These are phyloP conservation scores for Leccinellum luteum DNA, from an alignment of 768 basidiomycete genomes.

Conservation along the genomic window DNA sequence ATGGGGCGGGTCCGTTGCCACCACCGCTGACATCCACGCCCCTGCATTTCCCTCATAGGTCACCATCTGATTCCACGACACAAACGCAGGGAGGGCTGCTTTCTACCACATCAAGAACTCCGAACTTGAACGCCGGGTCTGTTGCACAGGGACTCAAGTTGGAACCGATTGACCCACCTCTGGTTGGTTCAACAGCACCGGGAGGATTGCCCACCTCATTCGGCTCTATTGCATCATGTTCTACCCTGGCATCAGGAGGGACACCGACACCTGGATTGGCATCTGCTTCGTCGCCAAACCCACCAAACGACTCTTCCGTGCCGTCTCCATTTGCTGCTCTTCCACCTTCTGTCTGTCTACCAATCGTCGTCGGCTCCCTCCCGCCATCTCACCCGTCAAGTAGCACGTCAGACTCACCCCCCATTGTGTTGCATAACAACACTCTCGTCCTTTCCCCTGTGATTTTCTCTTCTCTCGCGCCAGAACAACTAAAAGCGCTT, in stretches of 20 bases:
- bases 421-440: conserved; percentile 83
- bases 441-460: conserved; percentile 81
- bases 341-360: conserved; percentile 54
- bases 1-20: conserved; percentile 55
- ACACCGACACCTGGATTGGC: conserved; percentile 8
- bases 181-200: neutral
- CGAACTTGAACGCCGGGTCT: neutral
- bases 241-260: conserved; percentile 6
- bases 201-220: conserved; percentile 1
- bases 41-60: conserved; percentile 44
- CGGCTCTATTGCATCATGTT: neutral
- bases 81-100: conserved; percentile 4
- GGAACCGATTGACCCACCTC: conserved; percentile 4
- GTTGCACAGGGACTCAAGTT: conserved; percentile 2
- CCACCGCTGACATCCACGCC: conserved; percentile 71
- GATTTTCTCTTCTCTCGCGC: conserved; percentile 76
- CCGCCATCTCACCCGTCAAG: conserved; percentile 57
- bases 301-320: conserved; percentile 16
- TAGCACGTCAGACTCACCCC: conserved; percentile 43
- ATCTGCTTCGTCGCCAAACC: conserved; percentile 13
- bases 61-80: conserved; percentile 3
- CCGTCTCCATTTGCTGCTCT: conserved; percentile 30
- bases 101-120: conserved; percentile 4
- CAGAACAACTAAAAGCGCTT: conserved; percentile 69
- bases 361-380: conserved; percentile 74